These are phyloP conservation scores for Monilinia fructigena DNA, from an alignment of 2,329 filamentous ascomycete genomes.

Conservation along the genomic window DNA sequence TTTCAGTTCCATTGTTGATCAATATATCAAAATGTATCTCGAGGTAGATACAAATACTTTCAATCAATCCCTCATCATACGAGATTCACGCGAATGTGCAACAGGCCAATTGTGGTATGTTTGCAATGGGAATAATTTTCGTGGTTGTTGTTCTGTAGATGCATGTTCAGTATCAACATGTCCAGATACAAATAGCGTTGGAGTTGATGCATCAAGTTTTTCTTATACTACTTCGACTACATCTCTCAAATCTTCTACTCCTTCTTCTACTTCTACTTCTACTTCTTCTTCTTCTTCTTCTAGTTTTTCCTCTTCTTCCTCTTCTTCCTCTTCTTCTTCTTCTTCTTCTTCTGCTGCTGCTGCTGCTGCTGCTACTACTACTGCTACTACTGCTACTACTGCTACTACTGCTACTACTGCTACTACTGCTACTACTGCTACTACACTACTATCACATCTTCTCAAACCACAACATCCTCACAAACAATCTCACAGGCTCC, in stretches of 20 bases:
- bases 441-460: neutral
- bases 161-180: conserved; percentile 18
- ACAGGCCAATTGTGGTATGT: conserved; percentile 18
- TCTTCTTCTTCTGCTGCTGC: neutral
- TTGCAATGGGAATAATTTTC: conserved; percentile 5
- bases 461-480: neutral
- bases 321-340: neutral
- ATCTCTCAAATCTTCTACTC: neutral
- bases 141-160: conserved; percentile 22
- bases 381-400: neutral
- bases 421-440: neutral
- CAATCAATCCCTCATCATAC: conserved; percentile 12
- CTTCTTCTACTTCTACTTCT: neutral
- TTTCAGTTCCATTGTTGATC: neutral
- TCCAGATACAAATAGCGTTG: conserved; percentile 16
- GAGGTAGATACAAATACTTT: neutral
- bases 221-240: neutral
- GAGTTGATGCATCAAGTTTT: neutral
- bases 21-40: conserved; percentile 19
- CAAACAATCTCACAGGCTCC: conserved; percentile 13
- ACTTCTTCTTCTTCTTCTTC: neutral
- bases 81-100: conserved; percentile 16
- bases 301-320: neutral
- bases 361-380: neutral
- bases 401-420: neutral